These are phyloP conservation scores for Yarrowia keelungensis DNA, from an alignment of 805 yeast genomes.

Conservation along the genomic window DNA sequence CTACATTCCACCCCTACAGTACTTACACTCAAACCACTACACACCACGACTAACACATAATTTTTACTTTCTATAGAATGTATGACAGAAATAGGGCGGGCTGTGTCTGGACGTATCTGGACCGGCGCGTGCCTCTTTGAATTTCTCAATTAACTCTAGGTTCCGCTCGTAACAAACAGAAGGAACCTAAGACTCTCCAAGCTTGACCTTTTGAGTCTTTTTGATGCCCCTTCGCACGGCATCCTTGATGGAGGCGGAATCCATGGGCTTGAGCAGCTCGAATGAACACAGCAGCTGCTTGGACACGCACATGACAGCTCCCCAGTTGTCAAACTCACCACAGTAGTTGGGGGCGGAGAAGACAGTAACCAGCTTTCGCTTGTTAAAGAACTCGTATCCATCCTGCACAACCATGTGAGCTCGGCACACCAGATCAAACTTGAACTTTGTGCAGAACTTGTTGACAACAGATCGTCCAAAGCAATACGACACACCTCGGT, in stretches of 20 bases:
- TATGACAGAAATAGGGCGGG: slow-evolving; percentile 30
- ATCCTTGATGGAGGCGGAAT: slow-evolving; percentile 33
- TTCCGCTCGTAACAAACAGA: neutral
- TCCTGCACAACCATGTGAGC: slow-evolving; percentile 86
- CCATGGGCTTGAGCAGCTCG: slow-evolving; percentile 79
- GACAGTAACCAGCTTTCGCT: slow-evolving; percentile 70
- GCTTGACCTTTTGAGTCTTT: slow-evolving; percentile 38
- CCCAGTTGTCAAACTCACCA: slow-evolving; percentile 86
- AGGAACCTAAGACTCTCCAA: slow-evolving; percentile 31
- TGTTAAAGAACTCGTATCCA: slow-evolving; percentile 73
- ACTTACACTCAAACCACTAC: neutral
- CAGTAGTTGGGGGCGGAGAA: slow-evolving; percentile 75
- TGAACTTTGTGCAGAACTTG: slow-evolving; percentile 70
- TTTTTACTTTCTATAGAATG: slow-evolving; percentile 13
- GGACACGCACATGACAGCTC: slow-evolving; percentile 94
- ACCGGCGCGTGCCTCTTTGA: slow-evolving; percentile 16
- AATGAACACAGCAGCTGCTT: slow-evolving; percentile 88
- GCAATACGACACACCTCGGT: slow-evolving; percentile 77
- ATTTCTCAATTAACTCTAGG: slow-evolving; percentile 29
- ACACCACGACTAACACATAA: neutral
- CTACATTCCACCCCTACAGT: too few species aligned
- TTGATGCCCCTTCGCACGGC: slow-evolving; percentile 35
- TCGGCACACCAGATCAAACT: slow-evolving; percentile 75
- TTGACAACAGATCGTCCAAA: slow-evolving; percentile 75
- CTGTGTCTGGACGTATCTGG: slow-evolving; percentile 6